Base-by-base conservation (phyloP, 1,139 yeast genomes). In the Debaryomycetaceae sp. region DNA sequence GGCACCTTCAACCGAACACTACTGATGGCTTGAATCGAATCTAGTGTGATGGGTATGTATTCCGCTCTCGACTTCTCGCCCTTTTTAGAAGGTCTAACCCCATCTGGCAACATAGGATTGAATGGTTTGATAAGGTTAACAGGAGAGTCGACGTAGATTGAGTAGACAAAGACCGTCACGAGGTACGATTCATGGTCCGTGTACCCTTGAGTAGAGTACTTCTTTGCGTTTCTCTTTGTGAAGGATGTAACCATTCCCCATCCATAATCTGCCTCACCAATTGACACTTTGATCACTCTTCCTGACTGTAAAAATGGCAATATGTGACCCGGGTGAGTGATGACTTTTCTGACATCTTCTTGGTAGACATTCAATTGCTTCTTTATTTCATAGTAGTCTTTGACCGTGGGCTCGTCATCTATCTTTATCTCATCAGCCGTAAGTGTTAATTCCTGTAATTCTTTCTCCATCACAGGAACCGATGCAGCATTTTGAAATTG, bases 401-500 rank as follows among this genome's bases (percentile, higher is more conserved):
- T 83, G 42, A 93, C 78, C 33, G 76, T 71, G 9, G 71, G 75
- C 60, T 89, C 95, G 58, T 91, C 93, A 38, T 87, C 95, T 45
- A 93, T 75, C 17, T 68, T 63, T 35, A 84, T 71, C 0, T 59
- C 61, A 8, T 77, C 75, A 29, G 75, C 63, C 52, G 82, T 71
- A 7, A 68, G 65, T 40, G 81, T 75, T 54, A 84, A 66, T 38
- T 75, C 79, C 17, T 71, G 68, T 35, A 87, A 68, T 52, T 85
- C 76, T 45, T 73, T 73, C 57, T 91, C 96, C 73, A 93, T 72
- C 23, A 78, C 72, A 2, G 99, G 99, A 6, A 95, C 95, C 24
- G 93, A 81, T 7, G 95, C 81, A 7, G 95, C 90, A 62, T 87
- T 91, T 64, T 95, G 99, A 62, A 91, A 95, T 66, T 95, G 99